phyloP scores from a whole-genome alignment of 2,329 filamentous ascomycete species.

The Exophiala viscosa region DNA sequence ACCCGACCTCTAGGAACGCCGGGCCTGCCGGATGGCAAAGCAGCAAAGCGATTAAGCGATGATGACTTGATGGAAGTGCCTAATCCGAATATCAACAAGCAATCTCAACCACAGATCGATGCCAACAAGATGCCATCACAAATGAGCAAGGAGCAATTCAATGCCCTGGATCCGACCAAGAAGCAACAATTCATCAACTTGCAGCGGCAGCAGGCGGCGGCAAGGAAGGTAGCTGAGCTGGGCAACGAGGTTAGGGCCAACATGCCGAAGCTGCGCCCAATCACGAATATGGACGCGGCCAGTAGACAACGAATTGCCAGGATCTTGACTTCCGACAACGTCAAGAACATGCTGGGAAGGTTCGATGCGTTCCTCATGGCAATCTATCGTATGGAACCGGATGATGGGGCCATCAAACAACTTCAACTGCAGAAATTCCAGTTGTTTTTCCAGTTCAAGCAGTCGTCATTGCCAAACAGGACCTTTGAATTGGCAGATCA shows the following conservation, averaged over 20 bases:
- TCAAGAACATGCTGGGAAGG: conserved; percentile 40
- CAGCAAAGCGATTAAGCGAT: conserved; percentile 40
- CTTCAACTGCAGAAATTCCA: conserved; percentile 37
- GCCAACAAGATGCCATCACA: conserved; percentile 1
- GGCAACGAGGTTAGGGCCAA: conserved; percentile 38
- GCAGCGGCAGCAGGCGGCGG: conserved; percentile 34
- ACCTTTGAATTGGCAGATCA: conserved; percentile 39
- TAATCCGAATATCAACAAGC: conserved; percentile 8
- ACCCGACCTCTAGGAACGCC: conserved; percentile 12
- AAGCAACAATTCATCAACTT: conserved; percentile 35
- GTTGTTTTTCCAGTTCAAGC: conserved; percentile 46
- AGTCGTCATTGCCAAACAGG: conserved; percentile 34
- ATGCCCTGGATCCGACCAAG: conserved; percentile 41
- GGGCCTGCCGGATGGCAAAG: conserved; percentile 39
- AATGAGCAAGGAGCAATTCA: conserved; percentile 25
- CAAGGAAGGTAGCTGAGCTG: conserved; percentile 39
- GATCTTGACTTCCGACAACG: conserved; percentile 38
- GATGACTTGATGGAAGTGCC: conserved; percentile 44
- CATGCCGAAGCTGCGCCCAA: conserved; percentile 33
- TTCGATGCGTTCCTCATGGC: conserved; percentile 42
- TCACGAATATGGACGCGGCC: conserved; percentile 35
- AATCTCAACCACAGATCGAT: conserved; percentile 7
- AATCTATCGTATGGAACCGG: conserved; percentile 37
- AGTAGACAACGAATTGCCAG: conserved; percentile 18
- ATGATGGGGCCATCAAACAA: conserved; percentile 34